Evolutionary conservation across 306 rosid genomes (phyloP), one percentile per base, ranked within the genome.

Genomic region (Inga laurina): DNA sequence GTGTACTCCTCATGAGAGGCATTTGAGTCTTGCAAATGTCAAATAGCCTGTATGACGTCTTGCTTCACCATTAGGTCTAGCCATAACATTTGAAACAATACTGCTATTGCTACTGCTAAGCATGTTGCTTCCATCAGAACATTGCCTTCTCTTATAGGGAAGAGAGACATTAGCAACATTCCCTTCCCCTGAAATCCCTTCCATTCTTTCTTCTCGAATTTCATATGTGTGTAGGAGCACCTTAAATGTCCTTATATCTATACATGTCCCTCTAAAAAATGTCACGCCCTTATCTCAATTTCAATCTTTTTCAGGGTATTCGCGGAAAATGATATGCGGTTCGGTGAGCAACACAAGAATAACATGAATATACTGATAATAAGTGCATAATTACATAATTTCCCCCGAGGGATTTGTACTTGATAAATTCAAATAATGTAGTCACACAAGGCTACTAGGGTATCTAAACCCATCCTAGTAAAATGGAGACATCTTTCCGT

Each of bases 181-280:
- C 19, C 41, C 90, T 86, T 82, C 5, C 72, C 85, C 22, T 34
- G 75, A 30, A 62, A 46, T 22, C 49, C 78, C 70, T 13, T 81
- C 90, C 80, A 67, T 21, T 83, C 86, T 91, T 68, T 72, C 91
- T 90, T 91, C 97, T 49, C 90, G 90, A 79, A 92, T 90, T 85
- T 94, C 97, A 39, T 27, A 27, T 90, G 94, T 79, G 30, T 92
- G 95, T 9, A 93, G 90, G 15, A 94, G 94, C 64, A 94, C 77
- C 93, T 94, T 97, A 82, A 94, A 94, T 61, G 97, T 94, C 90
- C 92, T 93, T 84, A 93, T 86, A 84, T 93, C 98, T 94, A n/a
- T 48, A 82, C 52, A 78, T 35, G 79, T 74, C 12, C 69, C 65
- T 3, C 59, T 1, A 76, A 54, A 54, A 27, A 27, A 27, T 27